Base-by-base conservation (phyloP, 768 basidiomycete genomes). In the Suillus subaureus region DNA sequence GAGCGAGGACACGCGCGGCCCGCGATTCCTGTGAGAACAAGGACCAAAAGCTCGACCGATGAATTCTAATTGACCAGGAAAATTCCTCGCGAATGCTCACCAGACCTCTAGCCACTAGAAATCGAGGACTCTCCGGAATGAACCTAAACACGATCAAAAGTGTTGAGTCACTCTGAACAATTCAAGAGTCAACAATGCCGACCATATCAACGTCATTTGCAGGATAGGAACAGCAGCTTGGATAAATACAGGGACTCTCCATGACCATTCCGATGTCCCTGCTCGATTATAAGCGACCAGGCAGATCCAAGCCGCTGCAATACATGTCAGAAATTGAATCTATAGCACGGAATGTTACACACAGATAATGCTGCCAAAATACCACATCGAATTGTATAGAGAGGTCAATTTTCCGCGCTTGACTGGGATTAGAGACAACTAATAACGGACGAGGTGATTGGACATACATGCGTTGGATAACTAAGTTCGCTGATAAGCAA, bases 341-440 rank as follows among this genome's bases (percentile, higher is more conserved):
- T 26, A 45, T 42, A 21, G 2, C 12, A 18, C 16, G 1, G 26
- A 39, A 28, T 3, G 31, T 45, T 28, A 70, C 73, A 55, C 70
- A 79, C 78, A 85, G 45, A 87, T 74, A 65, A 91, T 87, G 66
- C 88, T 88, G 12, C 92, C 91, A 42, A 89, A 70, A 74, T 92
- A 92, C 91, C 91, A 93, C 58, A 82, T 84, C 0, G 88, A 82
- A 76, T 93, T 92, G 75, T 88, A 92, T 64, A 88, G 72, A 12
- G 88, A 84, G 18, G 86, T 88, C 26, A 88, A 78, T 74, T 87
- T 85, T 4, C 84, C 87, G 64, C 80, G 78, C 80, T 81, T 67
- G 39, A 45, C 28, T 43, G 49, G 39, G 23, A 43, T 64, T 37
- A 35, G n/a, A 61, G 61, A 39, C 15, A 51, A 47, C 13, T 2